Conservation (phyloP, 768 basidiomycete genomes). For the Saitozyma sp. region DNA sequence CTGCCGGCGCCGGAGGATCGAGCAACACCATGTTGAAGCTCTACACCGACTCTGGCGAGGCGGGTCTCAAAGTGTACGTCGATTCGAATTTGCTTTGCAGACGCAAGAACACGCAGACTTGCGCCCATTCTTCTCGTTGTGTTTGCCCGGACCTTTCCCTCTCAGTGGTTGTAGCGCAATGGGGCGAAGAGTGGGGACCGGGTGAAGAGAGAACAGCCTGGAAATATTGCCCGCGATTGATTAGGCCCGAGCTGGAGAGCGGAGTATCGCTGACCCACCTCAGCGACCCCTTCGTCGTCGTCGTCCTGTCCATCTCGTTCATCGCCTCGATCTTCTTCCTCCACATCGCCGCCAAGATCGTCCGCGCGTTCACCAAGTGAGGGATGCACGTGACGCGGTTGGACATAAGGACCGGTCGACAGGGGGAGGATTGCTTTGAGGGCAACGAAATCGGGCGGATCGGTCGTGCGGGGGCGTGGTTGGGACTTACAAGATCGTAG, state of each 20-base stretch:
- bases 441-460: no score
- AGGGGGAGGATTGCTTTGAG: no score
- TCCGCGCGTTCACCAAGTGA: constrained; percentile 82
- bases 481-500: no score
- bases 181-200: not conserved
- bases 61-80: constrained; percentile 92
- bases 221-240: no score
- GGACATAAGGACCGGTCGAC: no score
- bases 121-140: no score
- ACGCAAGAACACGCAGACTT: no score
- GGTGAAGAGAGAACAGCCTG: not conserved
- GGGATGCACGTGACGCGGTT: not conserved
- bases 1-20: constrained; percentile 92
- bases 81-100: no score
- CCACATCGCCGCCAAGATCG: constrained; percentile 92
- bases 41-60: constrained; percentile 92
- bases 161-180: no score
- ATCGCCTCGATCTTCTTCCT: constrained; percentile 99
- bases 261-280: not conserved
- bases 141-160: no score
- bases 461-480: no score
- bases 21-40: constrained; percentile 98
- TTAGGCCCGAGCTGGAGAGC: not conserved
- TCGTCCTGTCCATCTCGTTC: constrained; percentile 92
- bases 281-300: constrained; percentile 95